These are phyloP conservation scores for Cryptococcus neoformans DNA, from an alignment of 1,284 basidiomycete genomes.

Conservation along the genomic window DNA sequence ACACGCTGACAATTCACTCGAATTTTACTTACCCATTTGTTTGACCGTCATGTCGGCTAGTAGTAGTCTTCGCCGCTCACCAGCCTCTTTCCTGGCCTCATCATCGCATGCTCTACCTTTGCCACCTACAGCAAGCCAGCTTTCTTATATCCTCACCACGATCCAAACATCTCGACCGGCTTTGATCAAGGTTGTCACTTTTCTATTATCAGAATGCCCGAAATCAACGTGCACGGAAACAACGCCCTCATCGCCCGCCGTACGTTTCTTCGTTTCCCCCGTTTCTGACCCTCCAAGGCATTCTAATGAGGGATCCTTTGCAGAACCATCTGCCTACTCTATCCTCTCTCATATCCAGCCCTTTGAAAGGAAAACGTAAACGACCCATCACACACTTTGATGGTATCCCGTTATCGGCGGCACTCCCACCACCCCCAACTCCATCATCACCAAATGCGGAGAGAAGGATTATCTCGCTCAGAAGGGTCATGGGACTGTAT, in stretches of 20 bases:
- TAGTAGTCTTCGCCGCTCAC: too few relatives aligned
- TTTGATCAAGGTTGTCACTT: neutral
- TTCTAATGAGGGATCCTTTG: too few relatives aligned
- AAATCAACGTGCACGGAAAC: too few relatives aligned
- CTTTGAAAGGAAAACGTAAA: constrained; percentile 9
- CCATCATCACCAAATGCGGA: constrained; percentile 2
- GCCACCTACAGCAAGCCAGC: neutral
- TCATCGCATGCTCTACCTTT: too few relatives aligned
- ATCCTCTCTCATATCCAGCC: neutral
- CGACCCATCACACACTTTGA: constrained; percentile 12
- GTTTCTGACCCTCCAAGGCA: too few relatives aligned
- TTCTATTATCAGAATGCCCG: neutral
- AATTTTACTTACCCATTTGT: too few relatives aligned
- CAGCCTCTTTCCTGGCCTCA: too few relatives aligned
- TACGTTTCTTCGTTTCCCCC: too few relatives aligned
- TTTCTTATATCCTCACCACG: neutral
- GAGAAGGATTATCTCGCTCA: neutral
- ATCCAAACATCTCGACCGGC: neutral
- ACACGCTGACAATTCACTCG: too few relatives aligned
- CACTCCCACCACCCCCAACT: neutral
- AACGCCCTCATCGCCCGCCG: too few relatives aligned
- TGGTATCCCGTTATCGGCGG: constrained; percentile 6
- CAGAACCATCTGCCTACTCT: neutral
- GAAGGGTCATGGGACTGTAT: constrained; percentile 5
- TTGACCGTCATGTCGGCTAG: too few relatives aligned